These are phyloP conservation scores for Ashbya aceris DNA, from an alignment of 1,139 yeast species.

Conservation along the genomic window DNA sequence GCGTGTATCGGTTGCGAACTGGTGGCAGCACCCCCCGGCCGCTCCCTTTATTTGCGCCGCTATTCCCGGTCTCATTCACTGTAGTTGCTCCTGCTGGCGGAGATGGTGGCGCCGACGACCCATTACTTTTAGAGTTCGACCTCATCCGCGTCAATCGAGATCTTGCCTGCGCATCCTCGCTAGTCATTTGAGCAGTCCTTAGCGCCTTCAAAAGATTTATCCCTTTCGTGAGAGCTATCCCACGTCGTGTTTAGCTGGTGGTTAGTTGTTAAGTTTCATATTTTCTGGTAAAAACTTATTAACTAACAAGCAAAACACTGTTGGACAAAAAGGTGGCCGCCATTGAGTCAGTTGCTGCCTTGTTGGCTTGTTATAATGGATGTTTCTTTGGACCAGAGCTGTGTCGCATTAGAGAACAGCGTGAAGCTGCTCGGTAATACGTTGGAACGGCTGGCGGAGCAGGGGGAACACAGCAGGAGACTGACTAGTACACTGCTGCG, in stretches of 20 bases:
- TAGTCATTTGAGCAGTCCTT: background rate
- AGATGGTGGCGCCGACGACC: slow-evolving; percentile 14
- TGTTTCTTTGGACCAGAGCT: slow-evolving; percentile 18
- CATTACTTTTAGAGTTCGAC: slow-evolving; percentile 28
- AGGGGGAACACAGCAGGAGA: slow-evolving; percentile 15
- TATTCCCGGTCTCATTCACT: background rate
- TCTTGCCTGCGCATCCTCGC: slow-evolving; percentile 1
- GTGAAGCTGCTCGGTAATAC: slow-evolving; percentile 16
- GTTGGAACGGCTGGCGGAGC: slow-evolving; percentile 12
- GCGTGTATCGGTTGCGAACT: slow-evolving; percentile 27
- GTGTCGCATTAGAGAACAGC: slow-evolving; percentile 16
- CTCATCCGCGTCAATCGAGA: slow-evolving; percentile 10
- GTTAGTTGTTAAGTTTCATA: slow-evolving; percentile 1
- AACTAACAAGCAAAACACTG: background rate
- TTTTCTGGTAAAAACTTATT: background rate
- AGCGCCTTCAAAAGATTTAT: background rate
- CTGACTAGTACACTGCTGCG: slow-evolving; percentile 21
- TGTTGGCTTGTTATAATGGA: slow-evolving; percentile 10
- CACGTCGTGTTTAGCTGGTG: background rate
- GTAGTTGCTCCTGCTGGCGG: slow-evolving; percentile 1
- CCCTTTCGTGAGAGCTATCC: background rate
- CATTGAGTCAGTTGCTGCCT: background rate
- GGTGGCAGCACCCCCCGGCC: slow-evolving; percentile 1
- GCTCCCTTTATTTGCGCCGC: background rate
- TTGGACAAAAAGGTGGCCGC: too few species aligned